These are phyloP conservation scores for Daldinia grandis DNA, from an alignment of 495 filamentous ascomycete genomes.

Conservation along the genomic window DNA sequence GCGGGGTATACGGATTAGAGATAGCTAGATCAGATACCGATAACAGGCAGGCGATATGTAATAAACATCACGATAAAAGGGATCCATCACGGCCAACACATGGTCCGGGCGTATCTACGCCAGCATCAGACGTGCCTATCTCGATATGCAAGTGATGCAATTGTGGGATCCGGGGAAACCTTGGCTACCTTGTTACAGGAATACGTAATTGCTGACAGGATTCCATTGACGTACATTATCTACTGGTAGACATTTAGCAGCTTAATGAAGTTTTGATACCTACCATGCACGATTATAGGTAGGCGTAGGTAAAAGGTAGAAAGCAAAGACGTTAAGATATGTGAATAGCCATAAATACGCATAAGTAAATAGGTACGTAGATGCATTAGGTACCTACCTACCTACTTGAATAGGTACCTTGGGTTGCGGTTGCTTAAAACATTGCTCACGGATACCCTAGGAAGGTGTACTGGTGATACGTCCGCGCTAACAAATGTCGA, in stretches of 20 bases:
- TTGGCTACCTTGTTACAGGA: conserved; percentile 12
- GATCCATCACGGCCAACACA: conserved; percentile 7
- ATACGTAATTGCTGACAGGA: conserved; percentile 12
- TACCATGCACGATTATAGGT: background rate
- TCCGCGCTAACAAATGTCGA: conserved; percentile 15
- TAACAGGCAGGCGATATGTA: background rate
- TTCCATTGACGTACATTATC: conserved; percentile 1
- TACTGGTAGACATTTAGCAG: background rate
- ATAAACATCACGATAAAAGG: conserved; percentile 9
- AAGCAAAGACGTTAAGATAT: background rate
- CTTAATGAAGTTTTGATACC: background rate
- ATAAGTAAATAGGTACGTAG: background rate
- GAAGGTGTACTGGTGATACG: background rate
- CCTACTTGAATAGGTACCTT: no score
- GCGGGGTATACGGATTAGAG: background rate
- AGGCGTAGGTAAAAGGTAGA: background rate
- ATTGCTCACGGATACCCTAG: background rate
- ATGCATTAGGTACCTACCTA: background rate
- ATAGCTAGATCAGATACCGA: background rate
- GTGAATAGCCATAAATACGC: background rate
- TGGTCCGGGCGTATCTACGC: conserved; percentile 6
- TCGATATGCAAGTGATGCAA: conserved; percentile 40
- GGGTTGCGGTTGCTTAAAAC: background rate
- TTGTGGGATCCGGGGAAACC: conserved; percentile 37
- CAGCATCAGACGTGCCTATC: conserved; percentile 20